A percentile compares a stretch with the other conserved stretches of the same genome.
phyloP scores from a whole-genome alignment of 2,329 filamentous ascomycete genomes.

The Cladosporium sp. region DNA sequence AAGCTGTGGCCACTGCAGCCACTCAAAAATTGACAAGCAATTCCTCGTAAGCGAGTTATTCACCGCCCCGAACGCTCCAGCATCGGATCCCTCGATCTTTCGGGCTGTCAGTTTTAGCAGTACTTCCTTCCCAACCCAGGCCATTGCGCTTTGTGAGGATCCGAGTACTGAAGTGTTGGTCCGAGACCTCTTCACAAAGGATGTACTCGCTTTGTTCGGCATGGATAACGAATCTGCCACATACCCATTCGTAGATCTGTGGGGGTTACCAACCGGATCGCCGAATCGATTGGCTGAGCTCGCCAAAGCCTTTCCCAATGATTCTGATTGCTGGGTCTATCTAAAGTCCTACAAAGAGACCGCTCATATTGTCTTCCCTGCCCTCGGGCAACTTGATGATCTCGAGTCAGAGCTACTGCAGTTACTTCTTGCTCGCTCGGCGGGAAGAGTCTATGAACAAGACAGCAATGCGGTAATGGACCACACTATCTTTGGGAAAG shows the following conservation, averaged over 20 bases:
- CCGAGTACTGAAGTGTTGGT: too few relatives aligned
- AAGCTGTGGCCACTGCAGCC: too few relatives aligned
- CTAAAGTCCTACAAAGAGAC: slow-evolving; percentile 55
- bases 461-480: too few relatives aligned
- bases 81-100: too few relatives aligned
- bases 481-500: too few relatives aligned
- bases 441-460: too few relatives aligned
- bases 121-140: slow-evolving; percentile 27
- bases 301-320: slow-evolving; percentile 54
- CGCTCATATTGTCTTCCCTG: slow-evolving; percentile 56
- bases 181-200: slow-evolving; percentile 53
- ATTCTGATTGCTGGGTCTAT: slow-evolving; percentile 54
- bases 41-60: too few relatives aligned
- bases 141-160: slow-evolving; percentile 27
- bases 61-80: too few relatives aligned
- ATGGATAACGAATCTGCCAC: slow-evolving; percentile 61
- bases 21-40: too few relatives aligned
- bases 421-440: slow-evolving; percentile 49
- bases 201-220: slow-evolving; percentile 57
- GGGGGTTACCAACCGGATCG: slow-evolving; percentile 55
- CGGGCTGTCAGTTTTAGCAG: too few relatives aligned
- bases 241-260: slow-evolving; percentile 61
- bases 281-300: slow-evolving; percentile 54
- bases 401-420: slow-evolving; percentile 52
- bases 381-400: slow-evolving; percentile 50